phyloP scores from a whole-genome alignment of 148 eudicot species.

The Spergularia bocconei region DNA sequence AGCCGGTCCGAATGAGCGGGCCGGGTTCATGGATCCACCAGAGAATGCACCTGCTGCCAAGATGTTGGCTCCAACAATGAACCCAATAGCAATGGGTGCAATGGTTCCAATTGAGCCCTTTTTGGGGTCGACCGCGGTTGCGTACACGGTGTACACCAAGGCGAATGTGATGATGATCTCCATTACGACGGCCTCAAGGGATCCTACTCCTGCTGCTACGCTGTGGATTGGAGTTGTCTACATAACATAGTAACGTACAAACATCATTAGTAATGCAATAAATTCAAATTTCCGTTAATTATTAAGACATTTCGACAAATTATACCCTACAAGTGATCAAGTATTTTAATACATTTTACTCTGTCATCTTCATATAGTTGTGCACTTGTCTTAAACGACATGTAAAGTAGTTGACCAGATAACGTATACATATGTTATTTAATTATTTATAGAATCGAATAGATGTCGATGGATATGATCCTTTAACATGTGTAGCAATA shows the following conservation, averaged over 20 bases:
- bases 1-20: conserved; percentile 81
- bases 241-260: not conserved
- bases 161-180: conserved; percentile 75
- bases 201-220: conserved; percentile 53
- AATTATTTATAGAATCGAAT: no score
- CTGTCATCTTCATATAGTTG: no score
- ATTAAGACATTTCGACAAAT: no score
- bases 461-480: no score
- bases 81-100: conserved; percentile 83
- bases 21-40: conserved; percentile 95
- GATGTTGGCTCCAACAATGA: conserved; percentile 88
- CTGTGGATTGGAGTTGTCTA: conserved; percentile 69
- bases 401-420: no score
- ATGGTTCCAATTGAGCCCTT: conserved; percentile 70
- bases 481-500: no score
- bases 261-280: no score
- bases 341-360: no score
- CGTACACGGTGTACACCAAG: conserved; percentile 83
- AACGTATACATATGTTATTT: no score
- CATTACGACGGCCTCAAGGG: conserved; percentile 60
- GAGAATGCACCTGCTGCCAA: conserved; percentile 84
- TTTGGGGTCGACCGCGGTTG: conserved; percentile 87
- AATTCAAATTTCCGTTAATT: no score
- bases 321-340: no score
- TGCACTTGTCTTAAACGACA: no score